Evolutionary conservation across 177 flowering plant genomes (phyloP), one percentile per base, ranked within the genome.

Genomic region (Tripterygium wilfordii): DNA sequence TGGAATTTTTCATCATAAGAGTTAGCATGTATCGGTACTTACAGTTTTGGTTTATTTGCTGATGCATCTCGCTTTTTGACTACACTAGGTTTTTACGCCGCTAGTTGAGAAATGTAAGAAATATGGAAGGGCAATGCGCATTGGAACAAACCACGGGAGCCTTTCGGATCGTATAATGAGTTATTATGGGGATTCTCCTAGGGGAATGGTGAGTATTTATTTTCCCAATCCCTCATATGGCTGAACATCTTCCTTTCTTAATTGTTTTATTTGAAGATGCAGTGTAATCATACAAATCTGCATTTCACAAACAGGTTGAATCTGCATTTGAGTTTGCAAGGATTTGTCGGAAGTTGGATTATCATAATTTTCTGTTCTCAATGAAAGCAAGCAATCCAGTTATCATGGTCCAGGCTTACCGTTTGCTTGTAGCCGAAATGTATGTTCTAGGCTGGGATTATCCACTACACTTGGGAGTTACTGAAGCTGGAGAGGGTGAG

Each of bases 301-400:
- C 32, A 8, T 41, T 37, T 15, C 3, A 49, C 49, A 51, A 61
- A 61, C 82, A 91, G 98, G 98, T 91, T 68, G 98, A 91, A 70
- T 91, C 98, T 63, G 98, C 96, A 19, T 91, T 91, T 64, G 98
- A 91, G 67, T 91, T 88, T 72, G 96, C 98, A 40, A 77, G 96
- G 68, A 88, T 91, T 49, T 91, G 98, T 64, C 70, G 84, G 65
- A 91, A 91, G 68, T 63, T 85, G 71, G 96, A 91, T 56, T 91
- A 30, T 68, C 98, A 91, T 50, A 91, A 88, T 57, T 91, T 91
- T 65, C 85, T 91, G 18, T 91, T 91, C 54, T 91, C 98, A 41
- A 91, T 91, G 98, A 91, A 91, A 76, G 98, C 98, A 63, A 91
- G 98, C 79, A 91, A 91, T 52, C 98, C 98, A 49, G 95, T 91